These are phyloP conservation scores for Fusarium illudens DNA, from an alignment of 2,329 filamentous ascomycete genomes.

Conservation along the genomic window DNA sequence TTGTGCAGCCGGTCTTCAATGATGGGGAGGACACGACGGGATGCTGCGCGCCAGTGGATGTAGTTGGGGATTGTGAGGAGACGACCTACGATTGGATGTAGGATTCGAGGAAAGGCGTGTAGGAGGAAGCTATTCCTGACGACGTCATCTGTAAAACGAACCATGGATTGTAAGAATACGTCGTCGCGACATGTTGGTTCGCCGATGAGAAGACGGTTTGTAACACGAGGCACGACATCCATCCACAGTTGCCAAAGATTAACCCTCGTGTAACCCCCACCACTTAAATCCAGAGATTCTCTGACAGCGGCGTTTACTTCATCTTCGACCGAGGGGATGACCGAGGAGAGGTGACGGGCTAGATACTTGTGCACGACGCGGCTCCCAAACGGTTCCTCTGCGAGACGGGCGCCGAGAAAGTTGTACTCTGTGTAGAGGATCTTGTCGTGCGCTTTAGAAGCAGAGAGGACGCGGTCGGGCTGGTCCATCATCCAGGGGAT, in stretches of 20 bases:
- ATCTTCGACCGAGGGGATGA: constrained; percentile 53
- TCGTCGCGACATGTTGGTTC: constrained; percentile 51
- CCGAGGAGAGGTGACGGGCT: constrained; percentile 49
- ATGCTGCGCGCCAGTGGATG: constrained; percentile 56
- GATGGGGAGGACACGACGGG: constrained; percentile 55
- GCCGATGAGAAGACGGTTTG: constrained; percentile 55
- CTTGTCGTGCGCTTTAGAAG: constrained; percentile 52
- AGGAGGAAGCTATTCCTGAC: constrained; percentile 56
- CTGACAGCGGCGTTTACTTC: constrained; percentile 50
- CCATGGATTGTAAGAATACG: constrained; percentile 56
- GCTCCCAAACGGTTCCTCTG: constrained; percentile 51
- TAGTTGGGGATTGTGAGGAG: constrained; percentile 56
- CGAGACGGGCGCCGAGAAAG: constrained; percentile 50
- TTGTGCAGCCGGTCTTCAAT: constrained; percentile 59
- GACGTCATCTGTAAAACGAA: constrained; percentile 60
- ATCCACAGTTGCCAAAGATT: constrained; percentile 58
- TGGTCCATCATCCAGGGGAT: constrained; percentile 58
- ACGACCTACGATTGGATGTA: constrained; percentile 60
- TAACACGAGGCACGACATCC: constrained; percentile 53
- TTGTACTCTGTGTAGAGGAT: constrained; percentile 52
- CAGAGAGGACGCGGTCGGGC: constrained; percentile 54
- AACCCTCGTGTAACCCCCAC: constrained; percentile 49
- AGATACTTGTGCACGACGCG: constrained; percentile 56
- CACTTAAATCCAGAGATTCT: constrained; percentile 43
- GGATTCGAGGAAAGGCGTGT: constrained; percentile 55